A percentile compares a stretch with the other conserved stretches of the same genome.
phyloP scores from a whole-genome alignment of 495 filamentous ascomycete species.

The Penicillium daleae region DNA sequence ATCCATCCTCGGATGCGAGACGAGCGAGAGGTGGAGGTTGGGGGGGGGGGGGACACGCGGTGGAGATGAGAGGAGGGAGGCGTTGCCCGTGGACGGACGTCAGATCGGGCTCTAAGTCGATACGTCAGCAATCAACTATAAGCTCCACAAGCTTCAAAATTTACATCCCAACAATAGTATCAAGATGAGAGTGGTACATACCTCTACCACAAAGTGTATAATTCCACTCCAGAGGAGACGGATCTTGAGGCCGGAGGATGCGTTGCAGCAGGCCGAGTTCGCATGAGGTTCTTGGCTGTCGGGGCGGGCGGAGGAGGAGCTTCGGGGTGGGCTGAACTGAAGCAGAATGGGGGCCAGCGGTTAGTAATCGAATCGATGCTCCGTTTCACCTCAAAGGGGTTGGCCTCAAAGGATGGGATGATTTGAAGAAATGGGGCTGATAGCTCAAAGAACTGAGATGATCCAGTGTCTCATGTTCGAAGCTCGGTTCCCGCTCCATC shows the following conservation, averaged over 20 bases:
- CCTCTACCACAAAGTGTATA: slow-evolving; percentile 30
- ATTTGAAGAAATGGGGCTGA: neutral
- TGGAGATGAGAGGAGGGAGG: slow-evolving; percentile 31
- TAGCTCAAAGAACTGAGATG: neutral
- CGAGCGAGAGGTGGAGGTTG: slow-evolving; percentile 12
- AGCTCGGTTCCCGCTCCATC: neutral
- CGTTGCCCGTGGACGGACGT: slow-evolving; percentile 30
- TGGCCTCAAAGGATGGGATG: neutral
- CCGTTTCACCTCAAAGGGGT: neutral
- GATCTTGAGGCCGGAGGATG: slow-evolving; percentile 32
- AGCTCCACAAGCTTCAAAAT: slow-evolving; percentile 10
- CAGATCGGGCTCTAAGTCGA: slow-evolving; percentile 37
- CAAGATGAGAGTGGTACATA: neutral
- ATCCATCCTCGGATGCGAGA: slow-evolving; percentile 43
- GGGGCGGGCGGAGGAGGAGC: slow-evolving; percentile 6
- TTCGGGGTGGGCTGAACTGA: slow-evolving; percentile 5
- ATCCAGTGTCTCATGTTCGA: neutral
- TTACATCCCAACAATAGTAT: neutral
- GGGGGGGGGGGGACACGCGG: slow-evolving; percentile 18
- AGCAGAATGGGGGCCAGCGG: slow-evolving; percentile 6
- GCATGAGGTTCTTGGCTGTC: slow-evolving; percentile 32
- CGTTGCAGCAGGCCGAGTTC: slow-evolving; percentile 36
- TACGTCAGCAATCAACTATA: slow-evolving; percentile 29
- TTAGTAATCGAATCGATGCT: neutral
- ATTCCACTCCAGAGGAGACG: slow-evolving; percentile 22